A percentile compares a stretch with the other conserved stretches of the same genome.
Evolutionary conservation across 1,139 yeast species (phyloP).

Genomic region (Magnusiomyces fungicola): DNA sequence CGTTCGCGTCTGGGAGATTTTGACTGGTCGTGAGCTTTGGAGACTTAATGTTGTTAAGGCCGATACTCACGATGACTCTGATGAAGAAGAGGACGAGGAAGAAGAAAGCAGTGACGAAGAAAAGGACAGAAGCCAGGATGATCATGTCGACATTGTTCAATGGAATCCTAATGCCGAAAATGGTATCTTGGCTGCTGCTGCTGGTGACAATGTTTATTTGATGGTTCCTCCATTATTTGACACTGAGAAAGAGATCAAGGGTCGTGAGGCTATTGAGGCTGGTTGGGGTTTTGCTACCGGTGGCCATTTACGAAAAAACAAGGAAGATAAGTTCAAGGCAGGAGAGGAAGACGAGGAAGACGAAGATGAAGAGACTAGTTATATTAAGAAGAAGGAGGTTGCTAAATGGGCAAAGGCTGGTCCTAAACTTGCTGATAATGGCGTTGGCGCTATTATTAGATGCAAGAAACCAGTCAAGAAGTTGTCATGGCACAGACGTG

Average conservation of each 20-base stretch:
- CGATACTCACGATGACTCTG: slow-evolving; percentile 14
- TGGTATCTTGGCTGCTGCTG: slow-evolving; percentile 77
- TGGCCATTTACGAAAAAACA: slow-evolving; percentile 41
- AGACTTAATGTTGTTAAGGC: slow-evolving; percentile 43
- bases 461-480: slow-evolving; percentile 70
- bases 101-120: slow-evolving; percentile 64
- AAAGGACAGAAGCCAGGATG: slow-evolving; percentile 38
- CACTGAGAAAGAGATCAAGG: slow-evolving; percentile 74
- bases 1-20: slow-evolving; percentile 91
- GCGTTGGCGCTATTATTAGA: slow-evolving; percentile 67
- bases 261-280: slow-evolving; percentile 70
- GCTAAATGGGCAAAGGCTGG: slow-evolving; percentile 86
- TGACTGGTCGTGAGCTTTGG: slow-evolving; percentile 91
- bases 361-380: slow-evolving; percentile 29
- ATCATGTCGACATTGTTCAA: slow-evolving; percentile 71
- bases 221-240: slow-evolving; percentile 89
- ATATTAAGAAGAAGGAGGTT: slow-evolving; percentile 47
- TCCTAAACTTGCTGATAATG: slow-evolving; percentile 51
- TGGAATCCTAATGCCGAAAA: slow-evolving; percentile 79
- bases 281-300: slow-evolving; percentile 79
- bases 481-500: slow-evolving; percentile 93
- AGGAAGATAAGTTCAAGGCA: slow-evolving; percentile 20
- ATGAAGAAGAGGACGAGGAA: slow-evolving; percentile 65
- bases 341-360: slow-evolving; percentile 29
- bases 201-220: slow-evolving; percentile 72